Percentiles rank a stretch among this genome's conserved stretches.
Conservation (phyloP, 1,139 yeast species). For the Blastobotrys aristatus region DNA sequence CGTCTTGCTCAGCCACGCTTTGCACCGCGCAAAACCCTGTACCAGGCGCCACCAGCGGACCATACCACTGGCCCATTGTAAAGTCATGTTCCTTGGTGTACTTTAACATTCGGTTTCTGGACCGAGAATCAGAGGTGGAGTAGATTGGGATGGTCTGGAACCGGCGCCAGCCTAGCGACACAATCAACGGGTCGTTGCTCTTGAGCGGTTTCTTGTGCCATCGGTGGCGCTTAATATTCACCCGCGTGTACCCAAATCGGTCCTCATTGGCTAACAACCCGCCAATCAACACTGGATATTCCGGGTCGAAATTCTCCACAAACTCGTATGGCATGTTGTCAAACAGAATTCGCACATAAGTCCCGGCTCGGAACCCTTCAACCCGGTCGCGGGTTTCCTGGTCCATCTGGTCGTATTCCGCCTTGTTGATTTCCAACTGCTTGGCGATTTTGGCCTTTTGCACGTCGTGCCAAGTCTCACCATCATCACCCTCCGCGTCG, state of each 20-base stretch:
- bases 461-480: conserved; percentile 95
- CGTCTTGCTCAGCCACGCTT: conserved; percentile 72
- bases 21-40: conserved; percentile 97
- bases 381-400: conserved; percentile 67
- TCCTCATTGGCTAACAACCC: conserved; percentile 88
- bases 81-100: conserved; percentile 98
- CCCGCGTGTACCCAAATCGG: conserved; percentile 88
- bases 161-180: conserved; percentile 97
- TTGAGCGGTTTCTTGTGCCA: conserved; percentile 97
- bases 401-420: conserved; percentile 62
- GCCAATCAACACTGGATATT: conserved; percentile 81
- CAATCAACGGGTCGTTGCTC: conserved; percentile 89
- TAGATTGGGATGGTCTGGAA: conserved; percentile 95
- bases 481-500: conserved; percentile 64
- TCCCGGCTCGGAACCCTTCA: conserved; percentile 92
- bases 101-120: conserved; percentile 95
- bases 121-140: conserved; percentile 94
- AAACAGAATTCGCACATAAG: conserved; percentile 86
- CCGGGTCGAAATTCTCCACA: conserved; percentile 77
- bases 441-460: conserved; percentile 97
- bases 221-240: conserved; percentile 93
- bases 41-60: conserved; percentile 95
- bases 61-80: conserved; percentile 94
- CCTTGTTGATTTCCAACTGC: conserved; percentile 88
- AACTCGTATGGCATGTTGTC: conserved; percentile 86